Conservation (phyloP, 768 basidiomycete genomes). For the Dendrothele bispora region DNA sequence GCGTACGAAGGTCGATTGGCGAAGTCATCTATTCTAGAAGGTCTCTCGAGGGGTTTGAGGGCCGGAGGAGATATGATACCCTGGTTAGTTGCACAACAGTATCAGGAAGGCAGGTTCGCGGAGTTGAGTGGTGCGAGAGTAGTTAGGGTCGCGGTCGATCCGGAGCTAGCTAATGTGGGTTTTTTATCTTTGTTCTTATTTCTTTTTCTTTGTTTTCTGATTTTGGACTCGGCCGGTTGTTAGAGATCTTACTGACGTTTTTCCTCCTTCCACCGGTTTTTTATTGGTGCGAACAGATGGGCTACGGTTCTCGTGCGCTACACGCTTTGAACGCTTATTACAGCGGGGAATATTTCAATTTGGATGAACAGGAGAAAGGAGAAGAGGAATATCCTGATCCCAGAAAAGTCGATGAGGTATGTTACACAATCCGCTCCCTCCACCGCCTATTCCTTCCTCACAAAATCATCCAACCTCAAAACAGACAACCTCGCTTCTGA, state of each 20-base stretch:
- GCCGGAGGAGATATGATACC: constrained; percentile 97
- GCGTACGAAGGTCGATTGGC: constrained; percentile 94
- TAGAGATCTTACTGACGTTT: constrained; percentile 7
- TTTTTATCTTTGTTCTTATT: neutral
- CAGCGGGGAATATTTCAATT: constrained; percentile 86
- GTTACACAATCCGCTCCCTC: constrained; percentile 10
- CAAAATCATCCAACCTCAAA: constrained; percentile 41
- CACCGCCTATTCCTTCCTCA: too few species aligned
- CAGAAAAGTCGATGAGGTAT: constrained; percentile 29
- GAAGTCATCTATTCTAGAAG: constrained; percentile 82
- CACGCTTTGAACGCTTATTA: constrained; percentile 88
- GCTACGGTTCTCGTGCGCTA: constrained; percentile 89
- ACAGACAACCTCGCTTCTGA: constrained; percentile 47
- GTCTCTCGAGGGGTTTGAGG: constrained; percentile 77
- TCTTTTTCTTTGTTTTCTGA: too few species aligned
- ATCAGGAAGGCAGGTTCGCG: constrained; percentile 94
- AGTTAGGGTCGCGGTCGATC: constrained; percentile 93
- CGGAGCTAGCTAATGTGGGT: constrained; percentile 88
- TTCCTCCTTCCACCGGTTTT: neutral
- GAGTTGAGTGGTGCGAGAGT: constrained; percentile 87
- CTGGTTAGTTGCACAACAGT: constrained; percentile 93
- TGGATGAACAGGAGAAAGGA: constrained; percentile 70
- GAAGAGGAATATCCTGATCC: neutral
- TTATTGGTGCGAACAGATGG: constrained; percentile 63
- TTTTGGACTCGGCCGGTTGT: too few species aligned